Base-by-base conservation (phyloP, 2,329 filamentous ascomycete genomes). In the Ceratocystis ficicola region DNA sequence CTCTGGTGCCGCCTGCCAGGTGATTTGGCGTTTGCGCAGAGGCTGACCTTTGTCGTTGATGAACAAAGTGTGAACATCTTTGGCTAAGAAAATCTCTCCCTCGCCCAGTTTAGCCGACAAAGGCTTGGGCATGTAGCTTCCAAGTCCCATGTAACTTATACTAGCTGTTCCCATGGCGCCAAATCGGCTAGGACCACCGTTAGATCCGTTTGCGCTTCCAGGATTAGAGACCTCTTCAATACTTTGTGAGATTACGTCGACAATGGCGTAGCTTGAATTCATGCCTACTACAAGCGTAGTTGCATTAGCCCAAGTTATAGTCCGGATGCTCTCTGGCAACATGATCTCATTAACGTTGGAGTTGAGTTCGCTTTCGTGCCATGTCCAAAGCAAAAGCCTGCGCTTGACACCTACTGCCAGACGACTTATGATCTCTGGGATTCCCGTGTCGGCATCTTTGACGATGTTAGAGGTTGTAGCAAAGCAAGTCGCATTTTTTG, bases 61-160 rank as follows among this genome's bases (percentile, higher is more conserved):
- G 73, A 99, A 99, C 64, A 96, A 78, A 1, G 92, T 95, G 74
- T 96, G 95, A 71, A 96, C 90, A 71, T 99, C 94, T 74, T 95
- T 96, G n/a, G 93, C 90, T n/a, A 99, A 80, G 67, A 99, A 77
- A 73, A 97, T 84, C 75, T 96, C 84, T 3, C 89, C 89, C 69
- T 95, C 89, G 2, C 85, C 83, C 12, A 99, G 80, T 70, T 87
- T 87, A 5, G 92, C 87, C 5, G 90, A 90, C 71, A 99, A 80
- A 5, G 94, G 95, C 72, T 90, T 95, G 1, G 94, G 93, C 66
- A 93, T 90, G 78, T 91, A 94, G 52, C 90, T 89, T 62, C 90
- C 91, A 73, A 97, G 86, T 0, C 93, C 93, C 83, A 97, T 95
- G 73, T 97, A 97, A 57, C 92, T 91, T 90, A 97, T 96, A 61